Evolutionary conservation across 768 basidiomycete species (phyloP), one percentile per base, ranked within the genome.

Genomic region (Lactarius akahatsu): DNA sequence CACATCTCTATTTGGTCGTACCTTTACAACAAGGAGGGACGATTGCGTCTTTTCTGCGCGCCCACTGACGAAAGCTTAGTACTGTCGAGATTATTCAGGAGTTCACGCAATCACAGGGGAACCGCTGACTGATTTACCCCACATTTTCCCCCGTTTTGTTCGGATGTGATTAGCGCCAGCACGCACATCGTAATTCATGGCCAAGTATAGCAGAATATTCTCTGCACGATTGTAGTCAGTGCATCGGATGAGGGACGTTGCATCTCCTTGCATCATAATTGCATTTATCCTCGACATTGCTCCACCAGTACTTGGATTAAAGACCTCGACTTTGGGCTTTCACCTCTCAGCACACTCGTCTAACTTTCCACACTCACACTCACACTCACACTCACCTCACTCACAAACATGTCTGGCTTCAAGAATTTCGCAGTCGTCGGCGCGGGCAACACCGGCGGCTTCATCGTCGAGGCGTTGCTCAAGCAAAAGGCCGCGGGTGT

Each of bases 391-490:
- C 38, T 40, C 8, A 26, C 3, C 28, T 1, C 28, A 28, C 28
- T 41, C 41, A 16, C 30, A 34, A 34, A 59, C 26, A 69, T 69
- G 66, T 68, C 66, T 45, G 40, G 43, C 45, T 69, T 66, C 59
- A 70, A 15, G 23, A 68, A 32, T 4, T 71, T 71, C 40, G 61
- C 66, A 18, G 32, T 71, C 26, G 61, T 68, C 0, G 71, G 71
- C 34, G 67, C 61, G 0, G 71, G 71, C 54, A 71, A 68, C 34
- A 15, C 71, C 28, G 71, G 70, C 6, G 30, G 45, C 23, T 68
- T 68, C 57, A 61, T 71, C 40, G 60, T 59, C 30, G 70, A 71
- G 18, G 67, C 71, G 55, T 64, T 71, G 3, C 61, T 71, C 54
- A 69, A 71, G 26, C 43, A 69, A 57, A 67, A 71, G 26, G 61